These are phyloP conservation scores for Nakataea oryzae DNA, from an alignment of 2,329 filamentous ascomycete species.

Conservation along the genomic window DNA sequence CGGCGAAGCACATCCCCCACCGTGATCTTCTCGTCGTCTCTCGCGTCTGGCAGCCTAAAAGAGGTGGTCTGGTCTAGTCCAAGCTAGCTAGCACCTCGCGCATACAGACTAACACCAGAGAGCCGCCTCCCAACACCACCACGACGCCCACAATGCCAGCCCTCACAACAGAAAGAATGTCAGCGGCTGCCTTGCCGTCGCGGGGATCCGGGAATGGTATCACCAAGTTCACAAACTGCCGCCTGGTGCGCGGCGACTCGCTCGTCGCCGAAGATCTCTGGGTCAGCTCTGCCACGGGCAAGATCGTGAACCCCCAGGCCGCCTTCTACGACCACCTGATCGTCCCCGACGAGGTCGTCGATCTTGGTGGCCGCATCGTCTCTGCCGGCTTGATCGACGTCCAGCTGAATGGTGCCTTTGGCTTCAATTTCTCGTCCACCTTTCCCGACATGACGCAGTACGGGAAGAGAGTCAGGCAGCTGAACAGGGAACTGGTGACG, in stretches of 20 bases:
- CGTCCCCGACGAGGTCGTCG: constrained; percentile 63
- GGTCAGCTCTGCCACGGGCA: constrained; percentile 73
- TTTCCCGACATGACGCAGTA: constrained; percentile 61
- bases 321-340: constrained; percentile 58
- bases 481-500: constrained; percentile 61
- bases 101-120: neutral
- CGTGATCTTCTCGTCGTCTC: no score
- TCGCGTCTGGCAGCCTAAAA: no score
- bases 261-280: constrained; percentile 76
- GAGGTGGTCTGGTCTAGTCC: no score
- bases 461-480: constrained; percentile 56
- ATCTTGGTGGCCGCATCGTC: constrained; percentile 74
- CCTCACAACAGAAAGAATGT: no score
- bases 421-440: constrained; percentile 81
- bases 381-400: constrained; percentile 82
- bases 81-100: no score
- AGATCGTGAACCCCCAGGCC: constrained; percentile 63
- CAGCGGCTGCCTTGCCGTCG: constrained; percentile 19
- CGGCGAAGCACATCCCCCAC: no score
- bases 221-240: constrained; percentile 85
- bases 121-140: neutral
- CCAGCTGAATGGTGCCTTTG: constrained; percentile 85
- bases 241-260: constrained; percentile 55
- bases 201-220: constrained; percentile 41
- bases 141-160: constrained; percentile 10